A percentile compares a stretch with the other conserved stretches of the same genome.
These are phyloP conservation scores for Colletotrichum filicis DNA, from an alignment of 2,329 filamentous ascomycete species.

Conservation along the genomic window DNA sequence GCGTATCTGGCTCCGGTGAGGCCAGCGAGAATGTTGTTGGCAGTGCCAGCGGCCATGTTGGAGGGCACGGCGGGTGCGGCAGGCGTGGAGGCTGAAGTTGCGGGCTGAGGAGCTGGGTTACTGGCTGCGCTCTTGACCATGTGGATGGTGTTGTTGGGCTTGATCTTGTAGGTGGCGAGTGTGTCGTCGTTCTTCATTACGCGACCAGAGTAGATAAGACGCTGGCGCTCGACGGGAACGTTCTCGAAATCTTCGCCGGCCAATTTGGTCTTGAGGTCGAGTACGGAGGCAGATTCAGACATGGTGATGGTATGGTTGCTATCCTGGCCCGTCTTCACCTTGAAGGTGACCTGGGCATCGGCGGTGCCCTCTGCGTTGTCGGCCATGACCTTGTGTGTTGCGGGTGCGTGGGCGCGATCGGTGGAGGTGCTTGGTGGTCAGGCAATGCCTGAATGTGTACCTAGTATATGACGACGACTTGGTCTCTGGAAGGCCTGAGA, in stretches of 20 bases:
- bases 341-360: conserved; percentile 90
- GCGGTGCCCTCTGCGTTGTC: conserved; percentile 70
- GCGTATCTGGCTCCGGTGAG: conserved; percentile 94
- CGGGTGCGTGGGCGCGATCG: background rate
- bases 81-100: conserved; percentile 53
- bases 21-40: conserved; percentile 89
- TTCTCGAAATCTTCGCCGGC: conserved; percentile 84
- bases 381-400: conserved; percentile 62
- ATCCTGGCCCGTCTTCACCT: conserved; percentile 96
- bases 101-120: conserved; percentile 67
- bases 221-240: conserved; percentile 87
- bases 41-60: conserved; percentile 84
- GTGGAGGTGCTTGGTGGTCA: background rate
- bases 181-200: conserved; percentile 96
- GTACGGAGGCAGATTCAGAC: conserved; percentile 78
- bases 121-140: conserved; percentile 96
- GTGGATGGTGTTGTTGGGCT: conserved; percentile 94
- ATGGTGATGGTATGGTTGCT: conserved; percentile 87
- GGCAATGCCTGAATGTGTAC: conserved; percentile 1
- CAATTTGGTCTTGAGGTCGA: conserved; percentile 91
- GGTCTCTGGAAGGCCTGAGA: background rate
- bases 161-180: conserved; percentile 90
- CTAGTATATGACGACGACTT: conserved; percentile 1
- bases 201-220: conserved; percentile 95
- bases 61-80: conserved; percentile 72